Evolutionary conservation across 1,284 basidiomycete genomes (phyloP).

Genomic region (Pyrrhoderma lamaoense): DNA sequence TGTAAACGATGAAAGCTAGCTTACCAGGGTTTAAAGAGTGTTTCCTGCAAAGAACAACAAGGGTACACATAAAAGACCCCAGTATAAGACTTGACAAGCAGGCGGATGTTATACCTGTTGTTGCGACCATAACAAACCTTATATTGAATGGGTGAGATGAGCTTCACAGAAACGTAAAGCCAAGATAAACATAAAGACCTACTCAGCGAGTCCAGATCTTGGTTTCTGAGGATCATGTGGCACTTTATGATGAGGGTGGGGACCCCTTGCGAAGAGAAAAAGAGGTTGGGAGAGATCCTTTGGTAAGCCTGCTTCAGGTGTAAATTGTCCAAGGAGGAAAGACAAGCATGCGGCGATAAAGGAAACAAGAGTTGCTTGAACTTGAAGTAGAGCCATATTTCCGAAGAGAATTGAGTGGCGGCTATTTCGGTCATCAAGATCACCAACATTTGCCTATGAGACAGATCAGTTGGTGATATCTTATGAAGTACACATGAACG

Average conservation of each 20-base stretch:
- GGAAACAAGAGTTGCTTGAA: constrained; percentile 89
- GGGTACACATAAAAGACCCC: constrained; percentile 88
- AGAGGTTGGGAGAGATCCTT: no score
- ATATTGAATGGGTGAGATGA: not conserved
- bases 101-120: constrained; percentile 85
- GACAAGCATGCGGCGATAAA: constrained; percentile 79
- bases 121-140: constrained; percentile 79
- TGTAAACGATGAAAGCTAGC: constrained; percentile 18
- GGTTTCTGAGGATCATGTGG: constrained; percentile 21
- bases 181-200: constrained; percentile 23
- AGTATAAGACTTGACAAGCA: constrained; percentile 74
- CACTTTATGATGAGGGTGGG: constrained; percentile 1
- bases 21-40: constrained; percentile 79
- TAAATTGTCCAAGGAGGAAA: constrained; percentile 63
- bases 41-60: constrained; percentile 76
- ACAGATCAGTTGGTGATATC: not conserved
- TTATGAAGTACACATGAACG: not conserved
- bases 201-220: constrained; percentile 49
- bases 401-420: constrained; percentile 71
- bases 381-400: constrained; percentile 83
- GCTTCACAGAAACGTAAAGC: not conserved
- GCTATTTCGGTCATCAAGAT: constrained; percentile 68
- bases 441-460: constrained; percentile 66
- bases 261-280: no score
- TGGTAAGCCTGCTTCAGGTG: constrained; percentile 29